These are phyloP conservation scores for Chalaropsis thielavioides DNA, from an alignment of 2,329 filamentous ascomycete species.

Conservation along the genomic window DNA sequence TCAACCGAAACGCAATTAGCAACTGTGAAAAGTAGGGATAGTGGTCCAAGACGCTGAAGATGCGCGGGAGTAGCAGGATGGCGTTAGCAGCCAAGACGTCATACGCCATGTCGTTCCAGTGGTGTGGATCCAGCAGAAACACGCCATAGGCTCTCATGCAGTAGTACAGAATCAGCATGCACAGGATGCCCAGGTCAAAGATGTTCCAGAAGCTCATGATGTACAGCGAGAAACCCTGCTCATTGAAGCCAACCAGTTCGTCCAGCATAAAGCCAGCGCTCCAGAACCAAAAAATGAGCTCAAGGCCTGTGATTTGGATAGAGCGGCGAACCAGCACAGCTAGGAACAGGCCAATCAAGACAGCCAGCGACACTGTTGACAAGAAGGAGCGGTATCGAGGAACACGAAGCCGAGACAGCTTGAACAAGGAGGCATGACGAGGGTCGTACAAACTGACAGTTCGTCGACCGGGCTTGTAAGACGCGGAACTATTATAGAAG, in stretches of 20 bases:
- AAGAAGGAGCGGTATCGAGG: conserved; percentile 84
- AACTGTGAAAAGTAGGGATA: conserved; percentile 94
- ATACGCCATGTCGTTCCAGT: conserved; percentile 73
- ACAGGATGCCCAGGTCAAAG: conserved; percentile 78
- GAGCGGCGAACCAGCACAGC: conserved; percentile 66
- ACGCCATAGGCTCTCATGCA: conserved; percentile 79
- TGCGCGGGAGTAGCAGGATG: conserved; percentile 73
- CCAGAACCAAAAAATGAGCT: conserved; percentile 95
- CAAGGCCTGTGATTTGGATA: conserved; percentile 64
- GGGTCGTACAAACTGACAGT: conserved; percentile 84
- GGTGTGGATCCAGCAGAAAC: conserved; percentile 59
- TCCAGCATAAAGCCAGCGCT: conserved; percentile 94
- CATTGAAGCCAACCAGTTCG: conserved; percentile 88
- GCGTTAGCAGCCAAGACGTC: conserved; percentile 88
- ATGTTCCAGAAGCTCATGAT: conserved; percentile 98
- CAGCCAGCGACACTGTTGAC: conserved; percentile 72
- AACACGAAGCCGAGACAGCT: conserved; percentile 77
- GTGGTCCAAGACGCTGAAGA: conserved; percentile 87
- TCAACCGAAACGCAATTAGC: conserved; percentile 82
- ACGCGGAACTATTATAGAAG: background rate
- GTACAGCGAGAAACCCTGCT: conserved; percentile 90
- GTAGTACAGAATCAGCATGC: conserved; percentile 79
- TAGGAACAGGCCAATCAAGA: conserved; percentile 72
- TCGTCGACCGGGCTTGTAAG: conserved; percentile 35
- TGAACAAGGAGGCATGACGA: conserved; percentile 76